Percentiles rank a stretch among this genome's conserved stretches.
Evolutionary conservation across 495 filamentous ascomycete genomes (phyloP).

Genomic region (Diplogelasinospora grovesii): DNA sequence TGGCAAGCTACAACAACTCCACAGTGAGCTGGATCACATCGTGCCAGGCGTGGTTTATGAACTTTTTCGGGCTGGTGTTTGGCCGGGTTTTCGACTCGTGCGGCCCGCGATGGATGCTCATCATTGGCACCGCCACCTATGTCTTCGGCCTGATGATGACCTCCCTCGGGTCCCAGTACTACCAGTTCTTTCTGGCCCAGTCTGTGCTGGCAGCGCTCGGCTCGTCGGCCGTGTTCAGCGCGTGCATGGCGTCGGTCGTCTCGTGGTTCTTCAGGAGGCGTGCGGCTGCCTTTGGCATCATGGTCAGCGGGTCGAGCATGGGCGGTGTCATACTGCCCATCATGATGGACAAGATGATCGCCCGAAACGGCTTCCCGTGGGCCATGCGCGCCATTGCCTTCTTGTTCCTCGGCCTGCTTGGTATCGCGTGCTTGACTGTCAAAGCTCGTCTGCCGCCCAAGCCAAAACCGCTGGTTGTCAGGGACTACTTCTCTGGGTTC

Average conservation of each 20-base stretch:
- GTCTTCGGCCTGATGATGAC: slow-evolving; percentile 73
- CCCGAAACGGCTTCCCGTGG: slow-evolving; percentile 63
- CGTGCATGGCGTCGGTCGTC: slow-evolving; percentile 49
- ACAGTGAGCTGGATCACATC: slow-evolving; percentile 56
- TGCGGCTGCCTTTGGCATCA: slow-evolving; percentile 62
- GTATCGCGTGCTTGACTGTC: slow-evolving; percentile 57
- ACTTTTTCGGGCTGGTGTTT: slow-evolving; percentile 29
- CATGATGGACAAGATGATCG: slow-evolving; percentile 60
- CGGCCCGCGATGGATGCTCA: slow-evolving; percentile 56
- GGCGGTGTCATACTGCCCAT: slow-evolving; percentile 67
- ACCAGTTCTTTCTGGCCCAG: slow-evolving; percentile 57
- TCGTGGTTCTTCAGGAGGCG: slow-evolving; percentile 65
- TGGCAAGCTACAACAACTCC: slow-evolving; percentile 41
- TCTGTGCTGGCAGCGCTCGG: slow-evolving; percentile 50
- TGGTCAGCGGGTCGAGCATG: slow-evolving; percentile 58
- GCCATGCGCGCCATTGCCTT: slow-evolving; percentile 65
- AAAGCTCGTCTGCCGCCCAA: slow-evolving; percentile 53
- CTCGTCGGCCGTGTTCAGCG: slow-evolving; percentile 56
- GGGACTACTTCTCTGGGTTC: slow-evolving; percentile 54
- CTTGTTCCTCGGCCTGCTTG: slow-evolving; percentile 57
- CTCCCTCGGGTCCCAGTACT: slow-evolving; percentile 54
- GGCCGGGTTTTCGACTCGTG: slow-evolving; percentile 64
- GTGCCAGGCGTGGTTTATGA: slow-evolving; percentile 31
- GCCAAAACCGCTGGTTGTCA: slow-evolving; percentile 41
- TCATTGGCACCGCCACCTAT: slow-evolving; percentile 54